phyloP scores from a whole-genome alignment of 805 yeast genomes.

The Candida palmyrensis region DNA sequence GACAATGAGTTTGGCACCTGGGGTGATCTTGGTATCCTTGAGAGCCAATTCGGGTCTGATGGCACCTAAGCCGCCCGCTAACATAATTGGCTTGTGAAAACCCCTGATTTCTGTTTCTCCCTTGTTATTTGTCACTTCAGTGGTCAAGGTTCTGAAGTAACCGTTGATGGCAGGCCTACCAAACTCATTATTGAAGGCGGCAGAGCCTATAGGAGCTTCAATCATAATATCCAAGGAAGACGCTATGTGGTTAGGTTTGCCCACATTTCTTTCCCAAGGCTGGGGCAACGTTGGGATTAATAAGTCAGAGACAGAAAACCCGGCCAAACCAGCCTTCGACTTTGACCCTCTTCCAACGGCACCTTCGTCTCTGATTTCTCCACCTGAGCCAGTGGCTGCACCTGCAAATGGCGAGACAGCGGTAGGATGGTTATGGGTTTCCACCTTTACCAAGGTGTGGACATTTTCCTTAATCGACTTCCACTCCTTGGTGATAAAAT shows the following conservation, averaged over 20 bases:
- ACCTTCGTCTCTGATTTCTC: slow-evolving; percentile 99
- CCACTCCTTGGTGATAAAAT: slow-evolving; percentile 69
- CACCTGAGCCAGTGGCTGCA: slow-evolving; percentile 99
- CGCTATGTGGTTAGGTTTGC: slow-evolving; percentile 91
- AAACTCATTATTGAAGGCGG: slow-evolving; percentile 97
- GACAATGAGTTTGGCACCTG: slow-evolving; percentile 87
- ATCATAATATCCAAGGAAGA: slow-evolving; percentile 91
- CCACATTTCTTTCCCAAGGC: slow-evolving; percentile 93
- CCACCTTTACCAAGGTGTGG: slow-evolving; percentile 90
- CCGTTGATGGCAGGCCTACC: slow-evolving; percentile 98
- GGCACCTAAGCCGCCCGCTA: slow-evolving; percentile 99
- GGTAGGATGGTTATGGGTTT: slow-evolving; percentile 98
- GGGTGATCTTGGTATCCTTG: slow-evolving; percentile 81
- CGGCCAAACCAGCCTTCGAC: slow-evolving; percentile 93
- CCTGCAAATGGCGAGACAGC: slow-evolving; percentile 99
- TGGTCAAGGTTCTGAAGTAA: slow-evolving; percentile 91
- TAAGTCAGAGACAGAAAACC: slow-evolving; percentile 88
- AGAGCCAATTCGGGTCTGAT: slow-evolving; percentile 90
- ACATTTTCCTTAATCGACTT: slow-evolving; percentile 67
- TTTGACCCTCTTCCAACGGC: slow-evolving; percentile 99
- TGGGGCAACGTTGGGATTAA: slow-evolving; percentile 78
- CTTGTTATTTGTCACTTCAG: slow-evolving; percentile 58
- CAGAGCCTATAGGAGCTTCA: slow-evolving; percentile 96
- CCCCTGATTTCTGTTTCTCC: slow-evolving; percentile 81
- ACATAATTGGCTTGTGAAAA: slow-evolving; percentile 97